Evolutionary conservation across 208 protist genomes (phyloP).

Genomic region (Porcisia deanei): DNA sequence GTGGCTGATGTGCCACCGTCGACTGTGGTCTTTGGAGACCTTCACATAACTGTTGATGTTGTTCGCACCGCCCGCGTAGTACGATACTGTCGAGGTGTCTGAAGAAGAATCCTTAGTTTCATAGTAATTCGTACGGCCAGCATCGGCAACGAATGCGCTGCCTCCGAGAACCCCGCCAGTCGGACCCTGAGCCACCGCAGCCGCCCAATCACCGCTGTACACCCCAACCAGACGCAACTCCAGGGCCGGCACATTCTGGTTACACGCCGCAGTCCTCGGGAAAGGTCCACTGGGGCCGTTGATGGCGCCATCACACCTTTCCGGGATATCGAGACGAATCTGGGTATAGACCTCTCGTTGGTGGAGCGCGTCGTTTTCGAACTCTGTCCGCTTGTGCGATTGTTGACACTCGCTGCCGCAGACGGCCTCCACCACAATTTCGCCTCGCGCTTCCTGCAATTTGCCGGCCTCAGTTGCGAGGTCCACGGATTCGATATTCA

Average conservation of each 20-base stretch:
- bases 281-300: neutral
- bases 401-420: conserved; percentile 47
- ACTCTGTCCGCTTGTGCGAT: conserved; percentile 39
- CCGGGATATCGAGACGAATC: conserved; percentile 45
- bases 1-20: conserved; percentile 14
- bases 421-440: conserved; percentile 43
- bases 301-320: neutral
- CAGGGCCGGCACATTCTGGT: conserved; percentile 26
- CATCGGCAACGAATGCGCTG: neutral
- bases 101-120: conserved; percentile 4
- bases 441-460: conserved; percentile 38
- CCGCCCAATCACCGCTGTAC: neutral
- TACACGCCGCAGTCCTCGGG: neutral
- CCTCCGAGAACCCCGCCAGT: neutral
- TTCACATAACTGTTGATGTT: conserved; percentile 38
- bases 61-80: conserved; percentile 38
- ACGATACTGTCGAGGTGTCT: conserved; percentile 12
- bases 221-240: conserved; percentile 40
- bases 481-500: conserved; percentile 64
- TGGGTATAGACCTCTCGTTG: conserved; percentile 28
- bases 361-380: conserved; percentile 29
- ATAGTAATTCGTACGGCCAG: neutral
- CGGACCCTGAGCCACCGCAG: neutral
- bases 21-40: conserved; percentile 9
- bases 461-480: conserved; percentile 41